phyloP scores from a whole-genome alignment of 306 rosid genomes.

The Citrullus mucosospermus region DNA sequence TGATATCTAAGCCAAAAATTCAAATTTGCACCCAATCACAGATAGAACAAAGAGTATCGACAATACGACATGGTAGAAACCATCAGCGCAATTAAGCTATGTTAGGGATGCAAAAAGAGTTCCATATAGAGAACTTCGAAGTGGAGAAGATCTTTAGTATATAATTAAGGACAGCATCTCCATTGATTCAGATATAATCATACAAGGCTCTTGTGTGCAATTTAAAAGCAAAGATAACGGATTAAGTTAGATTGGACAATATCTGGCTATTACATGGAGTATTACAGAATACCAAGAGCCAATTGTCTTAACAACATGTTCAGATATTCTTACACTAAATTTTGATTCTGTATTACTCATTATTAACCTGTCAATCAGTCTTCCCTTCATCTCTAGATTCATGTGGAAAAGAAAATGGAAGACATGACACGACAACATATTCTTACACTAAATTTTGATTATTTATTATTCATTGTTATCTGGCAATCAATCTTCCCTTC shows the following conservation, averaged over 20 bases:
- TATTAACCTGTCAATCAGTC: neutral
- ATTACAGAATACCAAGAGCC: neutral
- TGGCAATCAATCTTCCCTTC: neutral
- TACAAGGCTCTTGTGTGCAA: neutral
- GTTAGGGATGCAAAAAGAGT: neutral
- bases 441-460: neutral
- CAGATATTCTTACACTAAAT: neutral
- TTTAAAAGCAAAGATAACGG: neutral
- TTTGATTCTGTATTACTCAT: neutral
- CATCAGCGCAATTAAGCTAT: neutral
- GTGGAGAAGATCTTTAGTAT: neutral
- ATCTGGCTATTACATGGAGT: neutral
- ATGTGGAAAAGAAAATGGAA: neutral
- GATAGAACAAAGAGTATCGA: neutral
- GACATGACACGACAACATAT: neutral
- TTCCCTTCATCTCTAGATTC: neutral
- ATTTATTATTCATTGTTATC: neutral
- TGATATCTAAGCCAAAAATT: neutral
- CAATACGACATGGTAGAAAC: neutral
- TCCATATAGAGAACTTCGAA: neutral
- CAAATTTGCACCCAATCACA: neutral
- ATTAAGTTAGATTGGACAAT: neutral
- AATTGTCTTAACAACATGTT: neutral
- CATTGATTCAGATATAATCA: neutral
- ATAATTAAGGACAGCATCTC: neutral